phyloP scores from a whole-genome alignment of 495 filamentous ascomycete species.

The Neurospora sp. region DNA sequence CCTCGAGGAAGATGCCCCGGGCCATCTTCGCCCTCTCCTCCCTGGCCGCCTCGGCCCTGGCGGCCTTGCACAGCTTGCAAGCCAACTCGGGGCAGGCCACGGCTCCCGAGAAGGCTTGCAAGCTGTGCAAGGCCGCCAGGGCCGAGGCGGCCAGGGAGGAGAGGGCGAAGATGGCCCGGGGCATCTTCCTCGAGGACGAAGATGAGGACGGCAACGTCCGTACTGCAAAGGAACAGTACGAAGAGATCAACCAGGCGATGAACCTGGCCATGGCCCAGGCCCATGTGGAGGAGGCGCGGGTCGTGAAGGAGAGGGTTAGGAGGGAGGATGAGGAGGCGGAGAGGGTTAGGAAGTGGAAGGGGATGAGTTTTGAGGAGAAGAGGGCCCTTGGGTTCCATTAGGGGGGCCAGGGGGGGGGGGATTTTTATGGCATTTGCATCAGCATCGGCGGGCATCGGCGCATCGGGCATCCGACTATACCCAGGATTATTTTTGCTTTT shows the following conservation, averaged over 20 bases:
- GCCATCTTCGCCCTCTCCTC: no score
- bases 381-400: neutral
- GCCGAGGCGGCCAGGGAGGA: neutral
- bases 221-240: neutral
- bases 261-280: neutral
- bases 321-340: neutral
- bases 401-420: neutral
- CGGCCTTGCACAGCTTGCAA: no score
- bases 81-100: neutral
- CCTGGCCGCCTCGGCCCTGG: no score
- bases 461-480: neutral
- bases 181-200: neutral
- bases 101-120: constrained; percentile 21
- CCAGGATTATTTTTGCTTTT: neutral
- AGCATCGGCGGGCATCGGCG: neutral
- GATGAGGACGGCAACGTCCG: neutral
- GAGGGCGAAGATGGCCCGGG: neutral
- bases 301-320: neutral
- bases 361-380: neutral
- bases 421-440: neutral
- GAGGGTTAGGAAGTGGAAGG: neutral
- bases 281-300: neutral
- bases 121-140: constrained; percentile 12
- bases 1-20: no score
- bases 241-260: neutral